Evolutionary conservation across 2,329 filamentous ascomycete genomes (phyloP).

Genomic region (Teratosphaeria viscida): DNA sequence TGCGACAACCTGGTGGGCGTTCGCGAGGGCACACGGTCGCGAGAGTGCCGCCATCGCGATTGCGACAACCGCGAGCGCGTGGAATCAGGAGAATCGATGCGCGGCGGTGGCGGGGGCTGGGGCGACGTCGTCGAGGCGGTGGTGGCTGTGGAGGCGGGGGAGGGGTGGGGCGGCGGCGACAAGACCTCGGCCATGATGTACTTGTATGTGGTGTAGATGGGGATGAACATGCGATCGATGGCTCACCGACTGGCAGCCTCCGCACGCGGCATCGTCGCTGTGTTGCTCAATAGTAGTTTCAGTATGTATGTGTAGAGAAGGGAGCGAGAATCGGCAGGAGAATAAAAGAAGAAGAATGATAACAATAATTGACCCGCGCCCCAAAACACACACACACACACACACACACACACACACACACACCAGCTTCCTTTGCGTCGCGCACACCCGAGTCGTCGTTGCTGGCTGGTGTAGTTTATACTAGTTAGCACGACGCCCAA

Average conservation of each 20-base stretch:
- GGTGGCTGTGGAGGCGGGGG: background rate
- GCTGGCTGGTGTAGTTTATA: background rate
- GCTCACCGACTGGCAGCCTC: background rate
- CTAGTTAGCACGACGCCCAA: background rate
- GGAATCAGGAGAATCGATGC: background rate
- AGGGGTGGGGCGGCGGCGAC: background rate
- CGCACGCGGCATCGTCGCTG: background rate
- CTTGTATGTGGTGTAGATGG: no score
- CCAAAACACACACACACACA: background rate
- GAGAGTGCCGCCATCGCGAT: slow-evolving; percentile 1
- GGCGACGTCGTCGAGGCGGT: slow-evolving; percentile 3
- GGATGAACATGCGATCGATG: background rate
- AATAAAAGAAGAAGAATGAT: no score
- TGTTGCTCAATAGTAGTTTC: no score
- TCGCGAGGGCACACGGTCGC: slow-evolving; percentile 48
- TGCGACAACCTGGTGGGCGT: slow-evolving; percentile 74
- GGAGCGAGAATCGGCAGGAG: background rate
- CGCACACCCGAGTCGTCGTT: background rate
- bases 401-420: no score
- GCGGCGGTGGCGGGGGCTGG: background rate
- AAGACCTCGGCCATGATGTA: slow-evolving; percentile 12
- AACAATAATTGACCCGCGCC: no score
- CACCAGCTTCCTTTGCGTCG: background rate
- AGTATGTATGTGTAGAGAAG: background rate
- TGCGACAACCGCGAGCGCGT: background rate